Conservation (phyloP, 1,139 yeast species). For the Yamadazyma friedrichii region DNA sequence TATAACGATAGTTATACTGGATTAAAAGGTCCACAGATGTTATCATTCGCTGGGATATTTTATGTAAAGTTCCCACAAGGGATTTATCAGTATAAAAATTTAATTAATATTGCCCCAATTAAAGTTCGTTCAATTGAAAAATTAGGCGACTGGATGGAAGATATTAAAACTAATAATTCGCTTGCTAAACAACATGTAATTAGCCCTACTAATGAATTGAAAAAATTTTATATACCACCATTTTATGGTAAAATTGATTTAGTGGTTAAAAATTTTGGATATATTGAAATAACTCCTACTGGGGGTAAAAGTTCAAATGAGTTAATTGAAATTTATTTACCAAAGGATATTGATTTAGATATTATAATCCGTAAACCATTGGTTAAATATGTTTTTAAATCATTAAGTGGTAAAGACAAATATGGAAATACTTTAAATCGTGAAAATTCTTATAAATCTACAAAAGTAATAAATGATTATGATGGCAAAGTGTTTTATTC, state of each 20-base stretch:
- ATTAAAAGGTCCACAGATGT: constrained; percentile 42
- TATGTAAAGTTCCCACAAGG: constrained; percentile 38
- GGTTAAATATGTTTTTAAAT: constrained; percentile 29
- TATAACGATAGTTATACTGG: constrained; percentile 38
- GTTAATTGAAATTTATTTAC: constrained; percentile 33
- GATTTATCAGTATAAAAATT: constrained; percentile 43
- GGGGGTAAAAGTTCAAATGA: constrained; percentile 41
- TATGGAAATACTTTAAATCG: constrained; percentile 36
- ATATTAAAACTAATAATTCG: constrained; percentile 6
- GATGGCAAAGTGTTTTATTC: constrained; percentile 28
- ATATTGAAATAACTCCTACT: constrained; percentile 60
- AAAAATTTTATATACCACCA: constrained; percentile 60
- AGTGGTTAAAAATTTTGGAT: constrained; percentile 69
- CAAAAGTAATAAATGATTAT: constrained; percentile 27
- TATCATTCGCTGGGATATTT: constrained; percentile 62
- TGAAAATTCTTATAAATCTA: constrained; percentile 23
- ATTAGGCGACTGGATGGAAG: constrained; percentile 5
- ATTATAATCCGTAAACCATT: constrained; percentile 39
- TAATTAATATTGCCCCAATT: constrained; percentile 29
- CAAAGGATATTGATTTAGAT: constrained; percentile 22
- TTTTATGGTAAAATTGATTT: constrained; percentile 66
- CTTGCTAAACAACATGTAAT: constrained; percentile 9
- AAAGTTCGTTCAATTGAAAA: constrained; percentile 28
- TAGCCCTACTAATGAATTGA: constrained; percentile 21
- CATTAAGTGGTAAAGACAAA: constrained; percentile 37